Percentiles rank a stretch among this genome's conserved stretches.
These are phyloP conservation scores for Neonectria neomacrospora DNA, from an alignment of 2,329 filamentous ascomycete genomes.

Conservation along the genomic window DNA sequence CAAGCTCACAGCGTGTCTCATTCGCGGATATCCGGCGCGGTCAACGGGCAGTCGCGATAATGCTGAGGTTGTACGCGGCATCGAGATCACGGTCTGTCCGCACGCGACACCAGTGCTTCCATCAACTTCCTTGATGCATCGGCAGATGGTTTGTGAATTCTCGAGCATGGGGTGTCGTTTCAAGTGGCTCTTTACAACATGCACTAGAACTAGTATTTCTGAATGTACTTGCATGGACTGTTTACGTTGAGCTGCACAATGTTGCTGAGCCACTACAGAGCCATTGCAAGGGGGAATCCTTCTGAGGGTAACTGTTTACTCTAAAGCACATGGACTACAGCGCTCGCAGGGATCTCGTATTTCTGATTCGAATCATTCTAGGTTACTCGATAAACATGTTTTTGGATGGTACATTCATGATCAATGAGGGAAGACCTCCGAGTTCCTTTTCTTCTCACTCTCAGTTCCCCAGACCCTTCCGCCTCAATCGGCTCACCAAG, in stretches of 20 bases:
- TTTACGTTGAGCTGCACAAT: no score
- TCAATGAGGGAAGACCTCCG: neutral
- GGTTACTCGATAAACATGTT: no score
- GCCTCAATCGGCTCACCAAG: neutral
- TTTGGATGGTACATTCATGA: neutral
- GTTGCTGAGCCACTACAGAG: no score
- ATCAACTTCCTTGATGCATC: neutral
- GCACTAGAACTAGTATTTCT: no score
- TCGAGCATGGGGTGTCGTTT: no score
- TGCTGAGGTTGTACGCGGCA: slow-evolving; percentile 7
- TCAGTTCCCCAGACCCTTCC: neutral
- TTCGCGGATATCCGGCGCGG: neutral
- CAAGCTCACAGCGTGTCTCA: slow-evolving; percentile 6
- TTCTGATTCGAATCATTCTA: neutral
- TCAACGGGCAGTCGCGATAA: neutral
- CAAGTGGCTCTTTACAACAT: no score
- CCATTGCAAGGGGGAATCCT: no score
- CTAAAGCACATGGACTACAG: neutral
- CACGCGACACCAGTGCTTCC: neutral
- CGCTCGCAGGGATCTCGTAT: neutral
- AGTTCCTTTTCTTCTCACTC: neutral
- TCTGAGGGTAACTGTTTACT: neutral
- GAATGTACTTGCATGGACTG: no score
- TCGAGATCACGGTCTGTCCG: slow-evolving; percentile 1
- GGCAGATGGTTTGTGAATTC: no score